phyloP scores from a whole-genome alignment of 2,329 filamentous ascomycete genomes.

The Laburnicola sp. region DNA sequence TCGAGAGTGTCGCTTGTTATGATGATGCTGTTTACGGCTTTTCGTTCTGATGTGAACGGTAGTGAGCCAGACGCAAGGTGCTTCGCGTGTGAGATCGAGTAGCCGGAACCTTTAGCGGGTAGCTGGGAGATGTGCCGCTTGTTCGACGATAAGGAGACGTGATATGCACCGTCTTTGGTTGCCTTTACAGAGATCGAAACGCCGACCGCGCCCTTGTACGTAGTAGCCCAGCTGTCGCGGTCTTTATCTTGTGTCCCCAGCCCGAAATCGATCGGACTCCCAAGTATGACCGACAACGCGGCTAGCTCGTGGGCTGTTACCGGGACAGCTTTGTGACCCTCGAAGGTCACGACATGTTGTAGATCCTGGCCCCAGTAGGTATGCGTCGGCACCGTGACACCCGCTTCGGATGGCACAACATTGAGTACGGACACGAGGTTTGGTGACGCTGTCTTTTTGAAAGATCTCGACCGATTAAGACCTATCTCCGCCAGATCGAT shows the following conservation, averaged over 20 bases:
- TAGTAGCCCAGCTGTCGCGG: background rate
- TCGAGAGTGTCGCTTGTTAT: slow-evolving; percentile 28
- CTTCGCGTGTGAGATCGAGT: slow-evolving; percentile 39
- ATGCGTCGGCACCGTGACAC: slow-evolving; percentile 8
- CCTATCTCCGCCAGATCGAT: slow-evolving; percentile 20
- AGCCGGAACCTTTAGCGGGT: slow-evolving; percentile 26
- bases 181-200: slow-evolving; percentile 25
- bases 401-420: slow-evolving; percentile 10
- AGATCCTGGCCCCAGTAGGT: slow-evolving; percentile 33
- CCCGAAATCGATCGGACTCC: slow-evolving; percentile 18
- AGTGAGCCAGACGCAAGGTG: slow-evolving; percentile 38
- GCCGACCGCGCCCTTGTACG: slow-evolving; percentile 29
- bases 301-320: slow-evolving; percentile 31
- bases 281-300: slow-evolving; percentile 35
- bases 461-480: slow-evolving; percentile 11
- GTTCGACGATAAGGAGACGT: slow-evolving; percentile 28
- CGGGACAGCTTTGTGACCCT: slow-evolving; percentile 20
- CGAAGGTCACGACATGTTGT: slow-evolving; percentile 20
- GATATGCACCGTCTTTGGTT: slow-evolving; percentile 19
- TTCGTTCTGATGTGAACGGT: slow-evolving; percentile 27
- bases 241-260: slow-evolving; percentile 2
- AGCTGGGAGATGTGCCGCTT: slow-evolving; percentile 29
- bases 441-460: slow-evolving; percentile 7
- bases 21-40: slow-evolving; percentile 27
- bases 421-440: slow-evolving; percentile 7